Conservation (phyloP, 2,329 filamentous ascomycete species). For the Trichoderma citrinoviride region DNA sequence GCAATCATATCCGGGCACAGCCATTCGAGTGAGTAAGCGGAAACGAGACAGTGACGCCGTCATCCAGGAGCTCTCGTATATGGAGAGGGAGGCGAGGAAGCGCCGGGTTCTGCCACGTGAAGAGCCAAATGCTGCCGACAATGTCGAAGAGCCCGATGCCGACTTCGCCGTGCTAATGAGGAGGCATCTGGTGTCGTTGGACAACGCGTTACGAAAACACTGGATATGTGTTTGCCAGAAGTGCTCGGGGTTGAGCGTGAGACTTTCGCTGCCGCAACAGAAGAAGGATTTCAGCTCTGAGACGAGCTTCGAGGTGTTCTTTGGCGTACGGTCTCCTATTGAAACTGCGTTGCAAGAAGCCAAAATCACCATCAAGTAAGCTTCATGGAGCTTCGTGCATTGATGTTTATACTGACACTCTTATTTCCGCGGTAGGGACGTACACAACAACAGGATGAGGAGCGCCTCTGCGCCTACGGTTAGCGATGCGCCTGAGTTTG, state of each 20-base stretch:
- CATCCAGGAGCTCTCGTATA: background rate
- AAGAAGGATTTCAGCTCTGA: constrained; percentile 7
- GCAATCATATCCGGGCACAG: background rate
- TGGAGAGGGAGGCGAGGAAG: background rate
- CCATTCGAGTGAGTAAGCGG: background rate
- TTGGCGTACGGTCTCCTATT: background rate
- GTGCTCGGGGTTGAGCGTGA: constrained; percentile 6
- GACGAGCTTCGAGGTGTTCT: constrained; percentile 9
- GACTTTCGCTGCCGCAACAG: background rate
- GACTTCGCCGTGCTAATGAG: constrained; percentile 10
- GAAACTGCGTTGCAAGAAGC: constrained; percentile 14
- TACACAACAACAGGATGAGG: constrained; percentile 6
- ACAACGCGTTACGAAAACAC: constrained; percentile 5
- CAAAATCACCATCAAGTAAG: constrained; percentile 9
- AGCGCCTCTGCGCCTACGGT: background rate
- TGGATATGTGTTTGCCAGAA: constrained; percentile 14
- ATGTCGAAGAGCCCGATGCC: background rate
- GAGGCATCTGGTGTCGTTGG: background rate
- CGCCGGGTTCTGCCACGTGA: background rate
- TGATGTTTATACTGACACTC: background rate
- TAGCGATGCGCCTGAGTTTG: background rate
- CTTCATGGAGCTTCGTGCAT: background rate
- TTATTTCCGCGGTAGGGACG: background rate
- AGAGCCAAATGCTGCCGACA: background rate
- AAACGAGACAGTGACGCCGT: background rate